Percentiles rank a stretch among this genome's conserved stretches.
phyloP scores from a whole-genome alignment of 306 rosid species.

The cucumber (Cucumis sativus) region DNA sequence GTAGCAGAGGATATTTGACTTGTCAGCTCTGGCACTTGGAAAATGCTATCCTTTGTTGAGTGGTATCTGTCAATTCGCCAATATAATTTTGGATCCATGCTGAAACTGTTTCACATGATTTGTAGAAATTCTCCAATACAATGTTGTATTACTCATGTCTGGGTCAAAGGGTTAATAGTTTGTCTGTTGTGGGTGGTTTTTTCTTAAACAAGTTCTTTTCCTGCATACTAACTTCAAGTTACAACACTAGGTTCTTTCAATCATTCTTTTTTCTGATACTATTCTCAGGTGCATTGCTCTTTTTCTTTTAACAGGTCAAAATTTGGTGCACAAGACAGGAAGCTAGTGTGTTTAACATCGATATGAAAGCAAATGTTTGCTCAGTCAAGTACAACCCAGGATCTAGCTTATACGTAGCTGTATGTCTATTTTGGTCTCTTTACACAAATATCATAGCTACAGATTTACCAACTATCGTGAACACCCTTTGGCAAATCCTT shows the following conservation, averaged over 20 bases:
- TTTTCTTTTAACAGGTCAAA: conserved; percentile 46
- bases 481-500: not conserved
- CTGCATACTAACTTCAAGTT: not conserved
- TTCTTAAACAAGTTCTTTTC: not conserved
- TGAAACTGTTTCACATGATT: not conserved
- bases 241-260: not conserved
- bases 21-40: not conserved
- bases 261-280: not conserved
- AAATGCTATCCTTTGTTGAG: not conserved
- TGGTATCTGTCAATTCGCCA: not conserved
- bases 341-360: conserved; percentile 62
- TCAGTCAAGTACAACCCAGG: conserved; percentile 92
- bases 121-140: not conserved
- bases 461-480: not conserved
- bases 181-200: not conserved
- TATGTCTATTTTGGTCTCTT: not conserved
- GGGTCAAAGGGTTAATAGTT: not conserved
- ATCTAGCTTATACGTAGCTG: conserved; percentile 64
- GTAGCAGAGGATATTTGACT: not conserved
- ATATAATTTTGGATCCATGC: not conserved
- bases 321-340: conserved; percentile 39
- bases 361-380: conserved; percentile 93
- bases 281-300: not conserved
- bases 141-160: not conserved
- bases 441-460: not conserved